These are phyloP conservation scores for Coniochaeta sp. DNA, from an alignment of 2,329 filamentous ascomycete genomes.

Conservation along the genomic window DNA sequence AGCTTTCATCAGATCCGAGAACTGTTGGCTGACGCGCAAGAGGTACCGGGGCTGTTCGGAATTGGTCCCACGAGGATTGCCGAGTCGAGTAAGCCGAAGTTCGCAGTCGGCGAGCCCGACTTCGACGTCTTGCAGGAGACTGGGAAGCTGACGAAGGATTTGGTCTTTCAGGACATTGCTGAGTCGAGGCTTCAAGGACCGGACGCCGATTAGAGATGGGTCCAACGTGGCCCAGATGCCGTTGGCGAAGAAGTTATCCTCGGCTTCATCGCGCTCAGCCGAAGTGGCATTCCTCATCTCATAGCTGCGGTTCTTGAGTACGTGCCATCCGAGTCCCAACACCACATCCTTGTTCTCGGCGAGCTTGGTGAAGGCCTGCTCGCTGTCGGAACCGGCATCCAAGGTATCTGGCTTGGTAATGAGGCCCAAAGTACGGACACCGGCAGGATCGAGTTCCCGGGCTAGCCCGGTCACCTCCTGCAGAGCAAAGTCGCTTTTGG, in stretches of 20 bases:
- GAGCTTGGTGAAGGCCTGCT: conserved; percentile 30
- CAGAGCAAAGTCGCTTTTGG: conserved; percentile 49
- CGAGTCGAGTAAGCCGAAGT: conserved; percentile 35
- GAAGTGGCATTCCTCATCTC: conserved; percentile 15
- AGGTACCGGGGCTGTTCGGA: conserved; percentile 24
- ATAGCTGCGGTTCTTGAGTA: conserved; percentile 38
- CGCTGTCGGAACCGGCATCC: conserved; percentile 28
- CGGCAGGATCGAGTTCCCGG: conserved; percentile 24
- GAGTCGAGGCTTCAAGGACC: conserved; percentile 37
- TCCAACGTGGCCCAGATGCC: conserved; percentile 30
- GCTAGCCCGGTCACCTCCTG: conserved; percentile 49
- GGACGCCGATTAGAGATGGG: conserved; percentile 36
- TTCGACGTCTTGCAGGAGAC: conserved; percentile 35
- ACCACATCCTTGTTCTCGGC: conserved; percentile 37
- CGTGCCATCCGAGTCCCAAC: conserved; percentile 46
- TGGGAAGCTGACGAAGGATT: conserved; percentile 38
- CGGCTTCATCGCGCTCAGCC: conserved; percentile 25
- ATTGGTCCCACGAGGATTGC: conserved; percentile 34
- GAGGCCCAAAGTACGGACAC: conserved; percentile 43
- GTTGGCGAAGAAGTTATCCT: conserved; percentile 35
- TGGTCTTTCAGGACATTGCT: conserved; percentile 42
- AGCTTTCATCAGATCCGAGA: conserved; percentile 16
- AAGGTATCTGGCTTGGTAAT: conserved; percentile 50
- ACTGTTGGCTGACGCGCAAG: conserved; percentile 17
- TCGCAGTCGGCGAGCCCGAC: conserved; percentile 25